Base-by-base conservation (phyloP, 75 land plant genomes). In the Picea glauca region DNA sequence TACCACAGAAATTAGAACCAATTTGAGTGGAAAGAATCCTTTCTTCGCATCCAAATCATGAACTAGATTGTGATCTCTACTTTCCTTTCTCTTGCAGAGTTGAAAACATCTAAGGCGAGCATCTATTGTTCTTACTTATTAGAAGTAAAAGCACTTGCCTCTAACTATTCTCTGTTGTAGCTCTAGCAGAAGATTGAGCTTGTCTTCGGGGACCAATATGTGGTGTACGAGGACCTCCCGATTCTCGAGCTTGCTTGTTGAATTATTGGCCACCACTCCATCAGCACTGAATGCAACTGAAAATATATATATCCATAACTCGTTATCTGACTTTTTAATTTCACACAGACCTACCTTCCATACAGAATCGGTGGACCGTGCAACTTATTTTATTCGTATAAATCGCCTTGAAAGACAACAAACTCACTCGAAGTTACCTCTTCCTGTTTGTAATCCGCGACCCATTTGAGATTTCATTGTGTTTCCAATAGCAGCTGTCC, bases 201-300 rank as follows among this genome's bases (percentile, higher is more conserved):
- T 83, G 78, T 91, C 88, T 81, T 91, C 92, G 43, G 83, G 81
- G 30, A 95, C 92, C 64, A 95, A 88, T 83, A 95, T 79, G 76
- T 95, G 98, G 78, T 95, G 98, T 68, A 95, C 96, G 60, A 93
- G 72, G 61, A 91, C 78, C 80, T 95, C 98, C 61, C 83, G 85
- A 12, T 80, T 84, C 62, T 79, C 84, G 30, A 26, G 74, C 20
- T 75, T 80, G 58, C 81, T 78, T 17, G 70, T 76, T 60, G 35
- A 23, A 11, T 74, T 31, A 11, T 57, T 58, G 76, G 2, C 46
- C 15, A 31, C 23, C 50, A 26, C 35, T 20, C 35, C 35, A 26
- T 82, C 88, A 58, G 84, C 12, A 84, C 91, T 84, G 83, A 80
- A 87, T 46, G 80, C 76, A 79, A 76, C 90, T 84, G 88, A 32